These are phyloP conservation scores for Ottelia alismoides DNA, from an alignment of 106 monocot species.

Conservation along the genomic window DNA sequence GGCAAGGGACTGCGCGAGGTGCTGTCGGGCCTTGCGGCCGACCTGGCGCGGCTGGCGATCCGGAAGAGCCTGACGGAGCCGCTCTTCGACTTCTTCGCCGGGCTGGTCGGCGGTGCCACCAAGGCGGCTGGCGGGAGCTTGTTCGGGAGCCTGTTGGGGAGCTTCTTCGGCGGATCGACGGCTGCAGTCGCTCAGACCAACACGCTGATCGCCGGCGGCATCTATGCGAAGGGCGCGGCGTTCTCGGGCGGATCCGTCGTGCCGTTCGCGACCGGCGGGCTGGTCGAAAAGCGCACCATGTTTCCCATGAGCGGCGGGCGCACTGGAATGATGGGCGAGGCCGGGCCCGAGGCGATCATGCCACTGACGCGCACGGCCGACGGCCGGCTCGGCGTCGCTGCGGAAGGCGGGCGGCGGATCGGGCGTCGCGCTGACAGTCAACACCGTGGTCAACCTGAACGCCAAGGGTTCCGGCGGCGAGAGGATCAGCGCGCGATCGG, in stretches of 20 bases:
- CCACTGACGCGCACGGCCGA: not conserved
- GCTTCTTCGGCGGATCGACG: not conserved
- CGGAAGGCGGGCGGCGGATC: too few relatives aligned
- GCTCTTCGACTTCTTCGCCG: not conserved
- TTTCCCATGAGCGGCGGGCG: not conserved
- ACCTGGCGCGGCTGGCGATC: not conserved
- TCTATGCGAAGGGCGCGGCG: not conserved
- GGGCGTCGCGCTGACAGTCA: too few relatives aligned
- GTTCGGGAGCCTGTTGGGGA: too few relatives aligned
- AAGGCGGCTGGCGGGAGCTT: not conserved
- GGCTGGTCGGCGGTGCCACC: not conserved
- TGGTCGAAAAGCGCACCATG: not conserved
- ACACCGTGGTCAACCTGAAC: too few relatives aligned
- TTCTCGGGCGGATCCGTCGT: not conserved
- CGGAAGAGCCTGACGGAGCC: too few relatives aligned
- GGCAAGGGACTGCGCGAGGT: not conserved
- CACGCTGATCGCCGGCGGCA: too few relatives aligned
- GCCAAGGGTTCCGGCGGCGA: too few relatives aligned
- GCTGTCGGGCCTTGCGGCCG: not conserved
- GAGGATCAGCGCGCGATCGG: too few relatives aligned
- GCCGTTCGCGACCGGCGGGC: not conserved
- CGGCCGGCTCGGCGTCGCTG: not conserved
- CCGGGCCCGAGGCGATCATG: not conserved
- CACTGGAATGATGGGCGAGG: not conserved
- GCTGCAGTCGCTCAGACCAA: too few relatives aligned